Evolutionary conservation across 805 yeast genomes (phyloP).

Genomic region (Wickerhamomyces bisporus): DNA sequence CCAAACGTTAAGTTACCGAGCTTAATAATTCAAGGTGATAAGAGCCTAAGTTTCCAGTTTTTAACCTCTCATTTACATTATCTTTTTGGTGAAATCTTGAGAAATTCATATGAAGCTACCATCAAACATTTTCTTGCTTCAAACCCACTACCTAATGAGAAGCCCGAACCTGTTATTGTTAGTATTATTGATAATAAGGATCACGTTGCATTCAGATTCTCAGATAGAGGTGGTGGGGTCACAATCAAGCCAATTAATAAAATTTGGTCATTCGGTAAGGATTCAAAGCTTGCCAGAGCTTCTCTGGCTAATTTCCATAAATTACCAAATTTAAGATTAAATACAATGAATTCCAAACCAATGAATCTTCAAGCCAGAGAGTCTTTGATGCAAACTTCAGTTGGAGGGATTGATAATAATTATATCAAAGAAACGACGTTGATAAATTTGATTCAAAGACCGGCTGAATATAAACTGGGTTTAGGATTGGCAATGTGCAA

Average conservation of each 20-base stretch:
- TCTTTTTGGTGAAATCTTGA: slow-evolving; percentile 77
- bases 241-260: slow-evolving; percentile 50
- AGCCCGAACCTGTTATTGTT: slow-evolving; percentile 72
- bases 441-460: slow-evolving; percentile 60
- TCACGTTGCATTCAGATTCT: slow-evolving; percentile 68
- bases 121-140: slow-evolving; percentile 39
- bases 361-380: slow-evolving; percentile 24
- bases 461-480: slow-evolving; percentile 72
- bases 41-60: slow-evolving; percentile 68
- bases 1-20: slow-evolving; percentile 63
- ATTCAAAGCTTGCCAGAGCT: slow-evolving; percentile 50
- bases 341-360: slow-evolving; percentile 6
- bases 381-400: slow-evolving; percentile 34
- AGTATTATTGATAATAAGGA: slow-evolving; percentile 64
- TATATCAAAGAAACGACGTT: slow-evolving; percentile 40
- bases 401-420: slow-evolving; percentile 32
- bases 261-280: slow-evolving; percentile 86
- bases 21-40: slow-evolving; percentile 68
- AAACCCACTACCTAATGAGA: slow-evolving; percentile 27
- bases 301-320: slow-evolving; percentile 64
- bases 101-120: slow-evolving; percentile 84
- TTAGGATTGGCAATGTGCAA: slow-evolving; percentile 90
- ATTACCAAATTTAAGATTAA: slow-evolving; percentile 54
- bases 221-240: slow-evolving; percentile 91
- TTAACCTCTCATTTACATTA: slow-evolving; percentile 83